These are phyloP conservation scores for Ceratocystis ficicola DNA, from an alignment of 2,329 filamentous ascomycete species.

Conservation along the genomic window DNA sequence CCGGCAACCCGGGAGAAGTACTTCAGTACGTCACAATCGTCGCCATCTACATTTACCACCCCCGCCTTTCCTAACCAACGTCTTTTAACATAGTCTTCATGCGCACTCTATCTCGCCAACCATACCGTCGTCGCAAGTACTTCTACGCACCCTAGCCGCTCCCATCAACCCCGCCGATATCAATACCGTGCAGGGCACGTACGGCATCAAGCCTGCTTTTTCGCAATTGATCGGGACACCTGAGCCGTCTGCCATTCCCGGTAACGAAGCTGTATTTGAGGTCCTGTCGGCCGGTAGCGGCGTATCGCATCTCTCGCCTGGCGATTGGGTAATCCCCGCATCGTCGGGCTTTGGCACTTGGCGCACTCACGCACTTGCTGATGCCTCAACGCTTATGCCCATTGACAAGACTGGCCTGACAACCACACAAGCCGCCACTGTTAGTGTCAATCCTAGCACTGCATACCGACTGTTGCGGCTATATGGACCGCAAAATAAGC, in stretches of 20 bases:
- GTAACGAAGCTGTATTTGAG: constrained; percentile 91
- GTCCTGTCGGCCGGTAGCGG: constrained; percentile 57
- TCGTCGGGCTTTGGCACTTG: constrained; percentile 79
- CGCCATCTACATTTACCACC: too few species aligned
- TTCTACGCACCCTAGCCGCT: constrained; percentile 76
- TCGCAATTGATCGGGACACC: constrained; percentile 63
- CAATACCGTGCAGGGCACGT: constrained; percentile 95
- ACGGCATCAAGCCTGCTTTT: constrained; percentile 74
- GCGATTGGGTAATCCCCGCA: constrained; percentile 91
- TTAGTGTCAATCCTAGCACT: constrained; percentile 85
- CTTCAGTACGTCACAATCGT: constrained; percentile 37
- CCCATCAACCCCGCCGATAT: constrained; percentile 96
- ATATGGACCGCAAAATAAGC: constrained; percentile 42
- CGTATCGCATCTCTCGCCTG: constrained; percentile 46
- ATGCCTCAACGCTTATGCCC: constrained; percentile 46
- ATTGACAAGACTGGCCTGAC: constrained; percentile 61
- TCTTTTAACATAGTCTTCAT: constrained; percentile 44
- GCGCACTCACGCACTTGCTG: constrained; percentile 76
- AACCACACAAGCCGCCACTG: constrained; percentile 70
- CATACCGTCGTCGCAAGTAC: constrained; percentile 52
- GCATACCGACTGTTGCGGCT: constrained; percentile 87
- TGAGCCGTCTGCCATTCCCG: constrained; percentile 63
- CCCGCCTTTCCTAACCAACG: not conserved
- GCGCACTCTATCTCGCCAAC: constrained; percentile 64
- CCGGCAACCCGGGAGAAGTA: constrained; percentile 64